These are phyloP conservation scores for Fusarium papillatum DNA, from an alignment of 2,329 filamentous ascomycete genomes.

Conservation along the genomic window DNA sequence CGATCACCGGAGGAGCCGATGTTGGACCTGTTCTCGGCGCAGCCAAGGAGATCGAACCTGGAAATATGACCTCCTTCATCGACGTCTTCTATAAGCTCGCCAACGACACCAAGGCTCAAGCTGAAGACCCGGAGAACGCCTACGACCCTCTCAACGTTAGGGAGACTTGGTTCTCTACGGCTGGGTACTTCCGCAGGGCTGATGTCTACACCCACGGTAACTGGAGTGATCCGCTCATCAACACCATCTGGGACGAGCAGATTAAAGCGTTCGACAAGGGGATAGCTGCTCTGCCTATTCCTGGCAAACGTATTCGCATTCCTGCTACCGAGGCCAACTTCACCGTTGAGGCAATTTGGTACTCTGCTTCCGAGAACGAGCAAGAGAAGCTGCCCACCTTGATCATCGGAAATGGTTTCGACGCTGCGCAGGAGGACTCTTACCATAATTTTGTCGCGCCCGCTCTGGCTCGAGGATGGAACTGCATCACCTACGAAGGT, in stretches of 20 bases:
- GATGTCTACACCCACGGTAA: slow-evolving; percentile 58
- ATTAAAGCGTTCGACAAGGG: slow-evolving; percentile 54
- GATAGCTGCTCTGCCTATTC: slow-evolving; percentile 49
- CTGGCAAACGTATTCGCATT: slow-evolving; percentile 52
- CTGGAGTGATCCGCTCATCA: slow-evolving; percentile 55
- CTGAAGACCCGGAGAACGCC: slow-evolving; percentile 20
- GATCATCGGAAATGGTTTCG: slow-evolving; percentile 22
- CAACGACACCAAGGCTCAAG: neutral
- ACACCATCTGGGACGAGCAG: slow-evolving; percentile 52
- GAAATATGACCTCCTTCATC: neutral
- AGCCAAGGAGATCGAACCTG: neutral
- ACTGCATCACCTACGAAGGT: slow-evolving; percentile 22
- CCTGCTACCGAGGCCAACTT: slow-evolving; percentile 41
- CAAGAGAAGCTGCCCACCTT: slow-evolving; percentile 14
- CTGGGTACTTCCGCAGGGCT: slow-evolving; percentile 57
- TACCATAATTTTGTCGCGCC: slow-evolving; percentile 16
- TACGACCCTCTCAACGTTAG: slow-evolving; percentile 43
- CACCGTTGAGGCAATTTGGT: slow-evolving; percentile 53
- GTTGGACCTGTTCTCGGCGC: neutral
- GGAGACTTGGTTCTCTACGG: slow-evolving; percentile 50
- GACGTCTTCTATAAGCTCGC: neutral
- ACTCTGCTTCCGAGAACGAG: slow-evolving; percentile 19
- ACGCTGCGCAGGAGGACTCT: slow-evolving; percentile 29
- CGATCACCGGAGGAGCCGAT: neutral
- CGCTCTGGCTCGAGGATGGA: slow-evolving; percentile 22